Evolutionary conservation across 2,329 filamentous ascomycete genomes (phyloP).

Genomic region (Venturiaceae sp.): DNA sequence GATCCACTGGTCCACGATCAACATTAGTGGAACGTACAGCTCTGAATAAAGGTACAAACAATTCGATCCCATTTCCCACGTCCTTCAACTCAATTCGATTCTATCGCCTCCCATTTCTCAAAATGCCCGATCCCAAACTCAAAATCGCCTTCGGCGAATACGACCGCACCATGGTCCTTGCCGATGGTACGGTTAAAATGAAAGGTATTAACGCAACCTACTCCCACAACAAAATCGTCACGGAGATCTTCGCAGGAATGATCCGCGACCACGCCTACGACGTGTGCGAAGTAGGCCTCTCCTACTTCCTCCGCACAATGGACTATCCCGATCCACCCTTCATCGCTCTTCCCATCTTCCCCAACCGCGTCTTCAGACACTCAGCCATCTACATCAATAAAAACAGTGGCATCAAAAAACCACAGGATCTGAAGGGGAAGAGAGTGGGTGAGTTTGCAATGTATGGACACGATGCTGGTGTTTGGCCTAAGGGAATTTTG

Average conservation of each 20-base stretch:
- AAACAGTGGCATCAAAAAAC: constrained; percentile 16
- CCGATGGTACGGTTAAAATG: background rate
- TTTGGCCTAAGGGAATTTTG: constrained; percentile 24
- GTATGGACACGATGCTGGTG: constrained; percentile 18
- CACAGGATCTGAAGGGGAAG: constrained; percentile 23
- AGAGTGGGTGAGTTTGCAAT: constrained; percentile 17
- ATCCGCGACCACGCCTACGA: background rate
- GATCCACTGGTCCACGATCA: background rate
- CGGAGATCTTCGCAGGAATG: background rate
- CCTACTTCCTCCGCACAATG: background rate
- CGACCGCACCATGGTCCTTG: background rate
- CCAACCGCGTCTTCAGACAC: constrained; percentile 23
- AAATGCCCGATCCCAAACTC: background rate
- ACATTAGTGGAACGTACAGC: background rate
- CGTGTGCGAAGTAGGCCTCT: background rate
- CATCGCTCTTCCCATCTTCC: constrained; percentile 23
- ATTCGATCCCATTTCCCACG: no score
- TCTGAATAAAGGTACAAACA: no score
- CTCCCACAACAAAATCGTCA: background rate
- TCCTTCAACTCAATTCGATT: no score
- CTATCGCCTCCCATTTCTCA: no score
- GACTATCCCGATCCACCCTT: constrained; percentile 13
- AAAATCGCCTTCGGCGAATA: background rate
- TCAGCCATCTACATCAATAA: constrained; percentile 24
- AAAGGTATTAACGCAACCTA: background rate